Base-by-base conservation (phyloP, 345 rosid genomes). In the Melaleuca alternifolia region DNA sequence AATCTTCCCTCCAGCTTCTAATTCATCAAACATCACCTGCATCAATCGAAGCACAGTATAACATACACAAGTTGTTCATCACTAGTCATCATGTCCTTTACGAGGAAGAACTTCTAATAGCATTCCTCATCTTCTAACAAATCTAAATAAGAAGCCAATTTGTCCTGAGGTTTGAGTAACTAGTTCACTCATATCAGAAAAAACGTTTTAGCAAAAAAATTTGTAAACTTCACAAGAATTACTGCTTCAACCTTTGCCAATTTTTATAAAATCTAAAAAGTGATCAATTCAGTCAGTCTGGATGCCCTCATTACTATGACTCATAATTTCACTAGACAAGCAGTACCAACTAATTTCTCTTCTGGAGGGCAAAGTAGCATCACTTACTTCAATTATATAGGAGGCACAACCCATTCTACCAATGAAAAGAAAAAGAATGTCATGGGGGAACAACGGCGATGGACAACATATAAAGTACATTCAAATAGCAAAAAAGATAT, bases 21-120 rank as follows among this genome's bases (percentile, higher is more conserved):
- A 85, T 89, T 97, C 99, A 56, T 93, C 92, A 75, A 88, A 88
- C 95, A 97, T 96, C 97, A 96, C 94, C 99, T 97, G 93, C 86
- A 51, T 83, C 46, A 33, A 65, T 65, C 2, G 20, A 81, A 83
- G 41, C 84, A 50, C 84, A 52, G 57, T 50, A 83, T 51, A 83
- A 51, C 41, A 83, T 51, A 61, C 6, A 1, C 50, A 88, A 51
- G 85, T 57, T 12, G 51, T 1, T 62, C 44, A 62, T 62, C 77
- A 8, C 77, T 15, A 33, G 77, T 77, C 11, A 77, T 85, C n/a
- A 53, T 82, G 24, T 65, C 33, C 79, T 65, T 65, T 16, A 65
- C 15, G 21, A 62, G 77, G 77, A 65, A 0, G 3, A 23, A 20
- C 77, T 65, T 44, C 21, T 65, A 65, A 7, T 30, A 65, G 44